Evolutionary conservation across 345 rosid species (phyloP).

Genomic region (Raphanus raphanistrum): DNA sequence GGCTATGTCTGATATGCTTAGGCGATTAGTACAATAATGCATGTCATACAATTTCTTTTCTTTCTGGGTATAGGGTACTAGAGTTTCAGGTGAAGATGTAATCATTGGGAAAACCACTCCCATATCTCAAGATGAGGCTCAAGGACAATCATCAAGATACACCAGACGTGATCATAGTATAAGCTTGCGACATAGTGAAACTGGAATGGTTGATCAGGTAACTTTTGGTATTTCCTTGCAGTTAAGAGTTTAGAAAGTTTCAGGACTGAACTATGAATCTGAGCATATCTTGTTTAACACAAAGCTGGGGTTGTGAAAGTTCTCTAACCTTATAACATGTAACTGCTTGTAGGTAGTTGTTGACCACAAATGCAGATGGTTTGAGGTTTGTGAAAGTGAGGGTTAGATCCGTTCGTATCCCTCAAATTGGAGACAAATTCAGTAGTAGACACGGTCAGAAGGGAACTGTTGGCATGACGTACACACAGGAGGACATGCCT

Average conservation of each 20-base stretch:
- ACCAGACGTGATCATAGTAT: conserved; percentile 96
- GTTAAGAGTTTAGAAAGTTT: background rate
- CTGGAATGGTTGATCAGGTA: conserved; percentile 98
- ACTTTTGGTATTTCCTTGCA: conserved; percentile 7
- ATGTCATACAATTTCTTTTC: background rate
- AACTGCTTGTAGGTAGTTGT: conserved; percentile 64
- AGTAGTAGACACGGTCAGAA: conserved; percentile 99
- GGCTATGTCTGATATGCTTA: conserved; percentile 5
- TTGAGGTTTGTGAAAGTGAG: conserved; percentile 98
- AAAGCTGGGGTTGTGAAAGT: background rate
- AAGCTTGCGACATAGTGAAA: conserved; percentile 95
- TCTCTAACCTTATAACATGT: background rate
- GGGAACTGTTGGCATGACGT: conserved; percentile 98
- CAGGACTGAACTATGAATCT: background rate
- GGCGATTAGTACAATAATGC: background rate
- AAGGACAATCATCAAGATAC: conserved; percentile 79
- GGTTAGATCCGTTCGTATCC: conserved; percentile 92
- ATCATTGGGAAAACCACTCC: conserved; percentile 97
- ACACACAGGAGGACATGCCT: conserved; percentile 99
- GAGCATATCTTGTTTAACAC: background rate
- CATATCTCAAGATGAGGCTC: conserved; percentile 85
- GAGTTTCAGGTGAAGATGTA: conserved; percentile 96
- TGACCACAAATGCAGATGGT: conserved; percentile 98
- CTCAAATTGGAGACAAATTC: conserved; percentile 97
- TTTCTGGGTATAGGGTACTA: conserved; percentile 62